Base-by-base conservation (phyloP, 306 rosid genomes). In the Sicyos baderoa region DNA sequence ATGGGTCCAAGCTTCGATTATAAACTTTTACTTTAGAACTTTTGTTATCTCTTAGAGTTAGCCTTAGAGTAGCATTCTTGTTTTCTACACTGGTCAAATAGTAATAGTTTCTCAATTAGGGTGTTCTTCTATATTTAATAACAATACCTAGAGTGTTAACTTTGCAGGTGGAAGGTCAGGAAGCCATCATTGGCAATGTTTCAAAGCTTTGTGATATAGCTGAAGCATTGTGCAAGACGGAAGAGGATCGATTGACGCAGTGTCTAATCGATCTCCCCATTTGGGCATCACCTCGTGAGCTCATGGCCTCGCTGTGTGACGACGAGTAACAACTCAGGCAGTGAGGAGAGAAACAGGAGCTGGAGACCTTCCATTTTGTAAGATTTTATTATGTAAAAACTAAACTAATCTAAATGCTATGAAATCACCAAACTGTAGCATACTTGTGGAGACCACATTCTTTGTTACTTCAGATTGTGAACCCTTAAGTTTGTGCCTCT, bases 191-290 rank as follows among this genome's bases (percentile, higher is more conserved):
- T 7, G 50, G 10, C 7, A 59, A 72, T 60, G 69, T 51, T 59
- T 59, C 76, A 60, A 60, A 48, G 27, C 69, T 72, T 23, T 72
- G 76, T 45, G 70, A 72, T 60, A 60, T 72, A 29, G 76, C 76
- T 1, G 76, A 72, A 49, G 60, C 76, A 47, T 16, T 72, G 25
- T 72, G 76, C 53, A 14, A 29, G 6, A 51, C 48, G 9, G 70
- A 72, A 72, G 76, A 60, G n/a, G 70, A 27, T 35, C 25, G 3
- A 32, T 60, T 72, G 58, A 45, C 60, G 10, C 76, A 60, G 49
- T 11, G 58, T 60, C 40, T 72, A 9, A 72, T 72, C 10, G 70
- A 72, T 49, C 76, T 72, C 15, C 76, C 76, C 35, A 72, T 72
- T n/a, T 72, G 76, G 76, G 50, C 49, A 25, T 72, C 76, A 59